Evolutionary conservation across 345 rosid species (phyloP).

Genomic region (Pistacia vera): DNA sequence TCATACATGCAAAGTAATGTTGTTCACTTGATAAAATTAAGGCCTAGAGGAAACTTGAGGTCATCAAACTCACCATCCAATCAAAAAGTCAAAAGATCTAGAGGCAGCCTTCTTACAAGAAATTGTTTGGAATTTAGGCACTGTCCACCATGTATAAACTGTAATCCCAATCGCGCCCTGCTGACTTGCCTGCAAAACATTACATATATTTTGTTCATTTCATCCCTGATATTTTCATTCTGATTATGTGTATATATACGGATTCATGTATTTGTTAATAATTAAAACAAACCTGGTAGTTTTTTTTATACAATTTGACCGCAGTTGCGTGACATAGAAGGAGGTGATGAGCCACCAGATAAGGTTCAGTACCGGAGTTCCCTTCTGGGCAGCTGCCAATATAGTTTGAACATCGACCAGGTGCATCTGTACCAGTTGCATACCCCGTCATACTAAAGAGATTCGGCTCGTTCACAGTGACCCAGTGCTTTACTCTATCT

Average conservation of each 20-base stretch:
- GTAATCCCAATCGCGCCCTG: conserved; percentile 48
- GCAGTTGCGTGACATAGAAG: conserved; percentile 46
- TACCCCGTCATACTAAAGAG: conserved; percentile 25
- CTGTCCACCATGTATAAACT: conserved; percentile 34
- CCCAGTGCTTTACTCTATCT: conserved; percentile 38
- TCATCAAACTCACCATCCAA: conserved; percentile 39
- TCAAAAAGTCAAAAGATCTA: conserved; percentile 45
- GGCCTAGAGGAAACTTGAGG: not conserved
- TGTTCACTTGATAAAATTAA: not conserved
- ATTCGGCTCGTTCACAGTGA: conserved; percentile 34
- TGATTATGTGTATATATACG: not conserved
- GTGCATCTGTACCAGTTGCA: conserved; percentile 30
- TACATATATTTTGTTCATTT: not conserved
- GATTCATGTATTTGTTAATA: not conserved
- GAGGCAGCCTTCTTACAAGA: conserved; percentile 36
- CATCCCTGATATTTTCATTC: too few species aligned
- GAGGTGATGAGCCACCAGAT: conserved; percentile 36
- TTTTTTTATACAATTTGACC: conserved; percentile 31
- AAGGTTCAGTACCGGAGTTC: conserved; percentile 46
- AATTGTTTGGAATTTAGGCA: conserved; percentile 35
- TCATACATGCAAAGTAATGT: too few species aligned
- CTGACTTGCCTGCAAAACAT: conserved; percentile 29
- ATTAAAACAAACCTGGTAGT: conserved; percentile 37
- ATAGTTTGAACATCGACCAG: conserved; percentile 52
- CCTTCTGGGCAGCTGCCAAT: conserved; percentile 38